Evolutionary conservation across 176 grass and related monocot species (phyloP).

Genomic region (Coix lacrymajobi): DNA sequence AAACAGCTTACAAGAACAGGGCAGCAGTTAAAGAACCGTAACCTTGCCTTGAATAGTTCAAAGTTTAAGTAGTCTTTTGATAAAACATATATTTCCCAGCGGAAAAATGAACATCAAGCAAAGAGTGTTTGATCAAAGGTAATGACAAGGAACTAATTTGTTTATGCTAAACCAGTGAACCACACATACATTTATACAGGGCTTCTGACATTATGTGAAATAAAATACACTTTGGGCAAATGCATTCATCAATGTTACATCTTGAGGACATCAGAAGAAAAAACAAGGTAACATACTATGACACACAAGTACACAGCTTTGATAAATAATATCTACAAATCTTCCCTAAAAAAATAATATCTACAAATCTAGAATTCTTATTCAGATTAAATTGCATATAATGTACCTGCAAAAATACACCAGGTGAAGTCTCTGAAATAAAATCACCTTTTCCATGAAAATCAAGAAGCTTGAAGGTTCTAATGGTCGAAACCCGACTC

Average conservation of each 20-base stretch:
- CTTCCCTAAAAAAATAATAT: too few species aligned
- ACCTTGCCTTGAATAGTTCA: neutral
- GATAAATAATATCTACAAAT: neutral
- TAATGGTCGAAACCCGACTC: constrained; percentile 54
- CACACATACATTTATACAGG: neutral
- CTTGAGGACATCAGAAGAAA: neutral
- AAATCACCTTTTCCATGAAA: constrained; percentile 41
- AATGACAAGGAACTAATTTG: neutral
- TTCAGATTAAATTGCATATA: constrained; percentile 12
- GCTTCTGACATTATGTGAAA: neutral
- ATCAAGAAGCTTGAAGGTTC: constrained; percentile 68
- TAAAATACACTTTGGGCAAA: neutral
- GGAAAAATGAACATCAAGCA: neutral
- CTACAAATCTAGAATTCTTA: neutral
- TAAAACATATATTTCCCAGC: neutral
- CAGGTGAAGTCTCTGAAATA: constrained; percentile 68
- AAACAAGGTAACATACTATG: neutral
- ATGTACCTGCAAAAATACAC: constrained; percentile 86
- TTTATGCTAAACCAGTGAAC: neutral
- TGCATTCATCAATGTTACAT: neutral
- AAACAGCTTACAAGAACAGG: constrained; percentile 14
- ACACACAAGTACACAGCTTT: constrained; percentile 5
- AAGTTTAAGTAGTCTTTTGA: neutral
- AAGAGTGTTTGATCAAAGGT: neutral
- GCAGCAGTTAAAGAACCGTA: neutral